Conservation (phyloP, 2,329 filamentous ascomycete genomes). For the Cladosporium colombiae region DNA sequence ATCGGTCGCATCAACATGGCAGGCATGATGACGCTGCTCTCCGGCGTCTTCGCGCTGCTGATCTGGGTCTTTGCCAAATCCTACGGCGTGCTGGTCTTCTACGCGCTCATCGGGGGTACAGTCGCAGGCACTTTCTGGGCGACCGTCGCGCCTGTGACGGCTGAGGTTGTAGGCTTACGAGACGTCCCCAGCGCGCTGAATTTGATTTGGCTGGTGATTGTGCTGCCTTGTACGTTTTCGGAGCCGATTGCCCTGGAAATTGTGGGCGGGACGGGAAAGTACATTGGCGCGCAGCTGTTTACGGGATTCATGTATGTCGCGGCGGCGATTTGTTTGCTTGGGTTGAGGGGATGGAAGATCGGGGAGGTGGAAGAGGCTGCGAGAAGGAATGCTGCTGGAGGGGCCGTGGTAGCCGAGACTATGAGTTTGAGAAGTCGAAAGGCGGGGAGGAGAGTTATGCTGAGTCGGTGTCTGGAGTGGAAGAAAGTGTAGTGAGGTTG, state of each 20-base stretch:
- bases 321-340: slow-evolving; percentile 54
- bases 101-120: slow-evolving; percentile 64
- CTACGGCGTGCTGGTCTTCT: slow-evolving; percentile 70
- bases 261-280: slow-evolving; percentile 51
- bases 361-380: slow-evolving; percentile 50
- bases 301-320: slow-evolving; percentile 63
- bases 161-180: slow-evolving; percentile 71
- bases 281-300: slow-evolving; percentile 61
- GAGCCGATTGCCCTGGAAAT: slow-evolving; percentile 59
- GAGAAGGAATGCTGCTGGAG: slow-evolving; percentile 31
- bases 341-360: slow-evolving; percentile 64
- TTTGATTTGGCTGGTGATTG: slow-evolving; percentile 70
- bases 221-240: slow-evolving; percentile 67
- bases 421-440: slow-evolving; percentile 24
- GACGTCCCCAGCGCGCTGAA: slow-evolving; percentile 69
- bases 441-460: slow-evolving; percentile 32
- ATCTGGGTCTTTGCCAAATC: slow-evolving; percentile 72
- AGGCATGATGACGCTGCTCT: slow-evolving; percentile 62
- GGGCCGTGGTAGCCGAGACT: slow-evolving; percentile 22
- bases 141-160: slow-evolving; percentile 67
- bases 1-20: slow-evolving; percentile 75
- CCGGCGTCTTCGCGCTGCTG: slow-evolving; percentile 65
- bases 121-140: slow-evolving; percentile 70
- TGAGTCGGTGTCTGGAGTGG: slow-evolving; percentile 34
- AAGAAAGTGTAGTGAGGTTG: slow-evolving; percentile 33